Evolutionary conservation across 2,329 filamentous ascomycete genomes (phyloP).

Genomic region (Leptographium lundbergii): DNA sequence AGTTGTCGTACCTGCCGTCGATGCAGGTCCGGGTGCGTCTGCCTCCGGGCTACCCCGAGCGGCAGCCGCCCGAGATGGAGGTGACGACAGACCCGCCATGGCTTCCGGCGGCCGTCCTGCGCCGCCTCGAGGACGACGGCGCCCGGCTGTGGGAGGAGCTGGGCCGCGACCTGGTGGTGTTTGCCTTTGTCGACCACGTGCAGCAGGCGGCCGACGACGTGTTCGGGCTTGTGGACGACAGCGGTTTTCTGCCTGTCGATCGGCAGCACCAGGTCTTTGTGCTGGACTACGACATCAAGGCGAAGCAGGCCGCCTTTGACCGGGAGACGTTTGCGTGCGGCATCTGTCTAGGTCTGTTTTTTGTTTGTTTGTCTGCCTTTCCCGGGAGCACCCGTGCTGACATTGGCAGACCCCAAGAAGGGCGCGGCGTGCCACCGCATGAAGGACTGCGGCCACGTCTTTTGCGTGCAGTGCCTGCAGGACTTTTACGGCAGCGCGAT

Average conservation of each 20-base stretch:
- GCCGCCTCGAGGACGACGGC: constrained; percentile 36
- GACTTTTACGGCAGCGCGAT: constrained; percentile 89
- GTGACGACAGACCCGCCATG: constrained; percentile 45
- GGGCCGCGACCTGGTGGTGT: constrained; percentile 46
- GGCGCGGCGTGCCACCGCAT: constrained; percentile 70
- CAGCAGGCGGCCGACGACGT: constrained; percentile 45
- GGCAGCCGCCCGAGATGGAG: constrained; percentile 34
- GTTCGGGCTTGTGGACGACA: constrained; percentile 41
- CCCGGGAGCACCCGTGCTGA: too few relatives aligned
- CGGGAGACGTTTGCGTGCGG: constrained; percentile 78
- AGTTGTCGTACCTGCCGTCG: constrained; percentile 45
- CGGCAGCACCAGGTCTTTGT: constrained; percentile 55
- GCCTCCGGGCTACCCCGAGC: constrained; percentile 44
- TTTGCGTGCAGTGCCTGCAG: constrained; percentile 75
- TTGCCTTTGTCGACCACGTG: constrained; percentile 50
- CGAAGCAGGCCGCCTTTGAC: constrained; percentile 64
- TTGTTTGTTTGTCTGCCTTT: constrained; percentile 54
- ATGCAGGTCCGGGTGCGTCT: constrained; percentile 40
- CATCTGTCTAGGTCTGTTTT: constrained; percentile 54
- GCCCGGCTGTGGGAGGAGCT: constrained; percentile 48
- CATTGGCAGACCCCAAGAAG: constrained; percentile 65
- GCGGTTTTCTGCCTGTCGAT: constrained; percentile 37
- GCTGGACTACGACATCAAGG: constrained; percentile 65
- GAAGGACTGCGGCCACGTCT: constrained; percentile 77
- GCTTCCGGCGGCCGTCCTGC: constrained; percentile 37